These are phyloP conservation scores for Phytophthora podocarpi DNA, from an alignment of 352 stramenopile species.

Conservation along the genomic window DNA sequence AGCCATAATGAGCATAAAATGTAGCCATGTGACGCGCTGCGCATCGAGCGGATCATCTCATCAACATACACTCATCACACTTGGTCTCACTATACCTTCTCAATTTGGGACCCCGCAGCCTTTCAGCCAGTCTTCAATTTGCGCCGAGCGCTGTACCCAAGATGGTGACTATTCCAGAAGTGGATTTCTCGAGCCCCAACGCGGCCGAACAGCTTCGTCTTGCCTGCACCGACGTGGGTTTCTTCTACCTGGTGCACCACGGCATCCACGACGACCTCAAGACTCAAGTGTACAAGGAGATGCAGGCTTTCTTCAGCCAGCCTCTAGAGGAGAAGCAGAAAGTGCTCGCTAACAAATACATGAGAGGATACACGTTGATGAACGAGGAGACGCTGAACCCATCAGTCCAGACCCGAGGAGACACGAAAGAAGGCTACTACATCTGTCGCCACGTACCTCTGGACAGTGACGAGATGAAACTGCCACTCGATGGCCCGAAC, in stretches of 20 bases:
- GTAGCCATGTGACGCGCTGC: too few species aligned
- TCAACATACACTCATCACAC: too few species aligned
- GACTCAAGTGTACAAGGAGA: slow-evolving; percentile 61
- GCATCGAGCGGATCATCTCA: too few species aligned
- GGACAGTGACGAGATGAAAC: slow-evolving; percentile 59
- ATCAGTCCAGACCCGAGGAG: slow-evolving; percentile 53
- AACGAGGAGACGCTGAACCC: slow-evolving; percentile 79
- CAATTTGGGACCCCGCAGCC: too few species aligned
- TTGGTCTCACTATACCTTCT: too few species aligned
- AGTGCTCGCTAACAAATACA: slow-evolving; percentile 71
- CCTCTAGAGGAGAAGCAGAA: slow-evolving; percentile 55
- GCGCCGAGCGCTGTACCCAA: too few species aligned
- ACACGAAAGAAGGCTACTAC: slow-evolving; percentile 83
- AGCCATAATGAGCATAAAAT: too few species aligned
- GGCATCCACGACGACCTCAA: slow-evolving; percentile 42
- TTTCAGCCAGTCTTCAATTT: too few species aligned
- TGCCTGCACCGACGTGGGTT: slow-evolving; percentile 63
- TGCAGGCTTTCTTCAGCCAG: slow-evolving; percentile 62
- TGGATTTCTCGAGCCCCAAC: slow-evolving; percentile 51
- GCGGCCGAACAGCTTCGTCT: slow-evolving; percentile 51
- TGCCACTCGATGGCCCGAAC: slow-evolving; percentile 69
- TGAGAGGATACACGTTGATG: slow-evolving; percentile 76
- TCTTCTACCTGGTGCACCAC: slow-evolving; percentile 77
- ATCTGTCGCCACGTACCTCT: slow-evolving; percentile 70
- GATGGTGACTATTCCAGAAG: slow-evolving; percentile 58